Conservation (phyloP, 2,329 filamentous ascomycete species). For the Xylaria sp. region DNA sequence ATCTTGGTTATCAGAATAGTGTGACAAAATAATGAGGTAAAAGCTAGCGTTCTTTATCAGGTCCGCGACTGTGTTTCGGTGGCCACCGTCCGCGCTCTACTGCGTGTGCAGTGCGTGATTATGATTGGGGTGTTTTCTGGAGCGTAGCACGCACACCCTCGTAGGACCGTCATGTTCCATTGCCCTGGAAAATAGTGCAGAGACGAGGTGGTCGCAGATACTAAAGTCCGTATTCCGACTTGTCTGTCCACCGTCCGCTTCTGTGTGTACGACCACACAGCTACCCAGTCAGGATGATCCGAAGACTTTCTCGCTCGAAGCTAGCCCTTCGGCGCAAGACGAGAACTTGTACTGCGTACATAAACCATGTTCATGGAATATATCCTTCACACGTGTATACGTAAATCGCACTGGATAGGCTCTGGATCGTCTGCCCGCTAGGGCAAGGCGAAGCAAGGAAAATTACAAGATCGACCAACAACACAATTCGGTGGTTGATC, state of each 20-base stretch:
- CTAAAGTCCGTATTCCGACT: neutral
- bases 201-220: constrained; percentile 1
- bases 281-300: neutral
- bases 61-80: constrained; percentile 22
- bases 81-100: constrained; percentile 20
- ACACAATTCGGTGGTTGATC: constrained; percentile 41
- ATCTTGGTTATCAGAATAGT: constrained; percentile 32
- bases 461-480: constrained; percentile 8
- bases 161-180: constrained; percentile 9
- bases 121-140: constrained; percentile 1
- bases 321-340: neutral
- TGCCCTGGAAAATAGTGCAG: constrained; percentile 11
- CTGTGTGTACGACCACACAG: neutral
- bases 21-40: constrained; percentile 40
- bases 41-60: constrained; percentile 38
- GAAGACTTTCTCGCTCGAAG: neutral
- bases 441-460: neutral
- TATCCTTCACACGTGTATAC: neutral
- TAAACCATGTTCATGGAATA: neutral
- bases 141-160: constrained; percentile 1
- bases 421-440: neutral
- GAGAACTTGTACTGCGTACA: neutral
- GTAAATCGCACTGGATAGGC: neutral
- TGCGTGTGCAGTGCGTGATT: neutral
- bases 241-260: neutral